Base-by-base conservation (phyloP, 805 yeast species). In the Cyberlindnera amylophila region DNA sequence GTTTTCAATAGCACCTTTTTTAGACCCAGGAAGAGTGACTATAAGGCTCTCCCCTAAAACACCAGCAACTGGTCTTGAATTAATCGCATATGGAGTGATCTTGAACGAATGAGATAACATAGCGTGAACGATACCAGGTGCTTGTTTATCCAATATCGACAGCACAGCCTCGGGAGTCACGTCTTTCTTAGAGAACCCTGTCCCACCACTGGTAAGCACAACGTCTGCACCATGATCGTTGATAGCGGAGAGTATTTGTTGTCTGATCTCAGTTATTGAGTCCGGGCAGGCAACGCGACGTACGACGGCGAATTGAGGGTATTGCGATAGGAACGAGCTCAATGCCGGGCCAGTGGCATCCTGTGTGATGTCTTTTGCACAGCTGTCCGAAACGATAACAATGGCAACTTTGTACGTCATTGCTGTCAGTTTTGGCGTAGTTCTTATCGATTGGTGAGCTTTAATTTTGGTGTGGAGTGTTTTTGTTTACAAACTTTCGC, bases 41-140 rank as follows among this genome's bases (percentile, higher is more conserved):
- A 75, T 57, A 32, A 75, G 46, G 0, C 70, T 46, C 17, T 62
- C 53, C 21, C 59, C 58, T 12, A 57, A 51, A 3, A 68, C 59
- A 3, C 81, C 81, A 2, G 78, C 77, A 4, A 71, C 71, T 1
- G 78, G 78, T 23, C 81, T 61, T 4, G 76, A 59, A 61, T 74
- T 54, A 33, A 71, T 71, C 1, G 79, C 80, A 49, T 62, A 64
- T 1, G 74, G 73, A 0, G 81, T 75, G 19, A 65, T 60, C 39
- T 62, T 51, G 16, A 74, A 59, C 1, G 79, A 71, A 18, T 57
- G 61, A 1, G 59, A 44, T 4, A 75, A 54, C 78, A 75, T 73
- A 3, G 67, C 68, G 34, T 71, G 74, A 6, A 69, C 72, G 9
- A 75, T 52, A 1, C 80, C 81, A 2, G 76, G 73, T 0, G 80